These are phyloP conservation scores for Plenodomus lindquistii DNA, from an alignment of 2,329 filamentous ascomycete species.

Conservation along the genomic window DNA sequence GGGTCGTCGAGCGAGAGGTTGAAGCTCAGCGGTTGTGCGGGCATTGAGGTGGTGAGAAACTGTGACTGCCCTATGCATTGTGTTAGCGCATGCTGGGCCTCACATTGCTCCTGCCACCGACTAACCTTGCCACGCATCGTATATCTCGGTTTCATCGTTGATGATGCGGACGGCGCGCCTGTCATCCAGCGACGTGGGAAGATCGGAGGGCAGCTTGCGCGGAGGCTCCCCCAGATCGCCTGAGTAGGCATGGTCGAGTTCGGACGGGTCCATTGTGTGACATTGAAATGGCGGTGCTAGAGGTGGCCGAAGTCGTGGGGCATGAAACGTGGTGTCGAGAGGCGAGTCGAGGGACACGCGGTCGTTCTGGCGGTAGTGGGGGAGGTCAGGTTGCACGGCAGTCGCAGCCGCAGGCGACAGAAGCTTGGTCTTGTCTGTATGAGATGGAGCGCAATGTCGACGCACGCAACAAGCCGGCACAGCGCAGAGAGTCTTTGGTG, in stretches of 20 bases:
- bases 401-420: background rate
- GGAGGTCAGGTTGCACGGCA: constrained; percentile 2
- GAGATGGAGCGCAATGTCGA: no score
- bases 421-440: background rate
- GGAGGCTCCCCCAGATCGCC: constrained; percentile 37
- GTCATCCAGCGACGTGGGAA: constrained; percentile 91
- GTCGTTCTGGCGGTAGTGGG: constrained; percentile 12
- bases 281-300: constrained; percentile 22
- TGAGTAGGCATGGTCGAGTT: constrained; percentile 40
- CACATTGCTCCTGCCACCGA: constrained; percentile 23
- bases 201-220: constrained; percentile 72
- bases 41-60: constrained; percentile 84
- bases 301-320: background rate
- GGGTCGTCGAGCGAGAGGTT: constrained; percentile 82
- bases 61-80: constrained; percentile 78
- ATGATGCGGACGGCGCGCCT: constrained; percentile 70
- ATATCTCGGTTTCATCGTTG: constrained; percentile 88
- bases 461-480: no score
- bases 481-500: background rate
- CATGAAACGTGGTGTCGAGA: background rate
- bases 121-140: constrained; percentile 97
- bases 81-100: constrained; percentile 1
- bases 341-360: constrained; percentile 8
- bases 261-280: constrained; percentile 41
- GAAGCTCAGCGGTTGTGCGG: constrained; percentile 83